Evolutionary conservation across 257 asterid genomes (phyloP).

Genomic region (Forsythia suspensa): DNA sequence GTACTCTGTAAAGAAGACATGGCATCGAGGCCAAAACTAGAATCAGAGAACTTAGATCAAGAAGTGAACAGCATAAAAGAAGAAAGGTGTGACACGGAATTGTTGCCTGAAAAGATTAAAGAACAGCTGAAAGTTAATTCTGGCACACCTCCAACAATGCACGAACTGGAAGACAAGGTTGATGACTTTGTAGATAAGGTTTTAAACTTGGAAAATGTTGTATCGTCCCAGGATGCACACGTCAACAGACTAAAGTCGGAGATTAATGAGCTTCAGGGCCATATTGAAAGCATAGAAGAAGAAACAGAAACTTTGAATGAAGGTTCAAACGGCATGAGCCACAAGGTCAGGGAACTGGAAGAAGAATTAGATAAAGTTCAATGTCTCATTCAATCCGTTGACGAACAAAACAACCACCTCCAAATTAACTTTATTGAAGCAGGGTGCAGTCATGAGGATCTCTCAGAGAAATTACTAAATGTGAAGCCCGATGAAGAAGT

Average conservation of each 20-base stretch:
- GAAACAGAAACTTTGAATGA: conserved; percentile 33
- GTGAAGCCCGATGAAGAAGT: conserved; percentile 29
- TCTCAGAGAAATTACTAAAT: conserved; percentile 33
- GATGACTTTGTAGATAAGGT: conserved; percentile 47
- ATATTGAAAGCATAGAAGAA: conserved; percentile 26
- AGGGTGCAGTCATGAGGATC: conserved; percentile 28
- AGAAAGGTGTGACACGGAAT: not conserved
- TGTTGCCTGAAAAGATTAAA: not conserved
- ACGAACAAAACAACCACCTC: conserved; percentile 21
- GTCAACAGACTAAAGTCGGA: conserved; percentile 41
- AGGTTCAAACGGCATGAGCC: conserved; percentile 30
- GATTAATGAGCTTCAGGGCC: conserved; percentile 33
- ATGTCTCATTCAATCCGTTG: conserved; percentile 24
- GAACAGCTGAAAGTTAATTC: not conserved
- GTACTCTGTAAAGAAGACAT: conserved; percentile 16
- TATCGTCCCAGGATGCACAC: conserved; percentile 39
- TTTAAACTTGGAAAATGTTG: conserved; percentile 33
- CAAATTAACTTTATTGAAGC: conserved; percentile 32
- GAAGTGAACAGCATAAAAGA: conserved; percentile 27
- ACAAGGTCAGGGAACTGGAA: conserved; percentile 39
- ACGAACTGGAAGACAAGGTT: conserved; percentile 43
- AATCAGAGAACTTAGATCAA: conserved; percentile 15
- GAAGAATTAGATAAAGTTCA: conserved; percentile 37
- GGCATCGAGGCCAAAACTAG: not conserved
- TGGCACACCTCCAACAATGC: conserved; percentile 28